Evolutionary conservation across 805 yeast species (phyloP).

Genomic region (Yarrowia sp.): DNA sequence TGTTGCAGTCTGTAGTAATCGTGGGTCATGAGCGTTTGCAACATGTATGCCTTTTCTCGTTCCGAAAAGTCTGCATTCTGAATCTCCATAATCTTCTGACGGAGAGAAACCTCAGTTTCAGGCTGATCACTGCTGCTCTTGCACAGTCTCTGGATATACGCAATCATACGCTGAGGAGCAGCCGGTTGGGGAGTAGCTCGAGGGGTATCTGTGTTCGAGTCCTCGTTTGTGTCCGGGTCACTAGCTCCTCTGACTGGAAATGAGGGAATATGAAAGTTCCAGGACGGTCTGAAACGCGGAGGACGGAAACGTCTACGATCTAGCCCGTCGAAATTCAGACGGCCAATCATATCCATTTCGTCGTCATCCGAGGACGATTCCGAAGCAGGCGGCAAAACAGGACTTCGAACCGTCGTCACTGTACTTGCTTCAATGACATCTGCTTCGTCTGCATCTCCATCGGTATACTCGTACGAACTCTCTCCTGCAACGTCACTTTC

Average conservation of each 20-base stretch:
- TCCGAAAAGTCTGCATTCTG: slow-evolving; percentile 47
- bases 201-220: slow-evolving; percentile 23
- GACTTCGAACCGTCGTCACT: neutral
- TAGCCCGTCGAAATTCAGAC: slow-evolving; percentile 39
- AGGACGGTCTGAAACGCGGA: slow-evolving; percentile 42
- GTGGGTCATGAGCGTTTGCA: slow-evolving; percentile 52
- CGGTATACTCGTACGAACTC: slow-evolving; percentile 15
- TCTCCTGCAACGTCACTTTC: slow-evolving; percentile 19
- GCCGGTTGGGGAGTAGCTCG: slow-evolving; percentile 3
- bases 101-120: slow-evolving; percentile 42
- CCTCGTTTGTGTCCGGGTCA: slow-evolving; percentile 17
- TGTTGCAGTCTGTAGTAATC: slow-evolving; percentile 44
- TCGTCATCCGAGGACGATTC: slow-evolving; percentile 49
- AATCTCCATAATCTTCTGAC: slow-evolving; percentile 48
- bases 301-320: slow-evolving; percentile 34
- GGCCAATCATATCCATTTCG: slow-evolving; percentile 44
- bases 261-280: slow-evolving; percentile 32
- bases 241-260: slow-evolving; percentile 15
- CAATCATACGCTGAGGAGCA: slow-evolving; percentile 23
- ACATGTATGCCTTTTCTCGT: slow-evolving; percentile 48
- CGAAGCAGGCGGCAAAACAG: slow-evolving; percentile 42
- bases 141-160: slow-evolving; percentile 23
- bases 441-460: slow-evolving; percentile 45
- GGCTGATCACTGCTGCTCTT: slow-evolving; percentile 7
- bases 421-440: slow-evolving; percentile 32